Evolutionary conservation across 139 green algal genomes (phyloP).

Genomic region (Nannochloris sp.): DNA sequence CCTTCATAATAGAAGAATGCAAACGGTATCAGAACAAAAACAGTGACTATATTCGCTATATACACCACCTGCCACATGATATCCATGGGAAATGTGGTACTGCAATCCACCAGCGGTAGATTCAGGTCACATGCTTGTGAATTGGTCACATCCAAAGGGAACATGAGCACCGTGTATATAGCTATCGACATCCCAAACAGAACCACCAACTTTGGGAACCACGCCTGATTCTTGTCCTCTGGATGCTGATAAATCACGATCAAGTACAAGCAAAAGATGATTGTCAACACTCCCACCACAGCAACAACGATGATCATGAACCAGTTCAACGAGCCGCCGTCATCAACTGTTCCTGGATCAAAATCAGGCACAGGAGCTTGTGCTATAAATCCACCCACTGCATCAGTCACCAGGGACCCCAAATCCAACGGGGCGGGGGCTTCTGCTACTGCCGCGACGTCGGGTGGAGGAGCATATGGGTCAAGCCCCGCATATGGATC

Average conservation of each 20-base stretch:
- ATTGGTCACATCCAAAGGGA: constrained; percentile 92
- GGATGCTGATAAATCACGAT: constrained; percentile 88
- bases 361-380: neutral
- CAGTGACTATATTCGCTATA: constrained; percentile 72
- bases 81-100: constrained; percentile 77
- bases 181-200: constrained; percentile 77
- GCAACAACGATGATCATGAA: constrained; percentile 24
- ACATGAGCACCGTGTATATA: constrained; percentile 82
- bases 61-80: constrained; percentile 79
- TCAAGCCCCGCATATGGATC: too few species aligned
- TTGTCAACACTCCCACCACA: constrained; percentile 57
- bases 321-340: constrained; percentile 19
- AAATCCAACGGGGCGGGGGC: too few species aligned
- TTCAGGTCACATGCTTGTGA: constrained; percentile 49
- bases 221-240: constrained; percentile 92
- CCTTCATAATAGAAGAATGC: constrained; percentile 96
- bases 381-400: neutral
- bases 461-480: too few species aligned
- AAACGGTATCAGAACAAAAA: constrained; percentile 84
- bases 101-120: constrained; percentile 65
- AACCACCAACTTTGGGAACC: constrained; percentile 89
- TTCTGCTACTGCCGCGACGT: too few species aligned
- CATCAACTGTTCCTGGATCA: neutral
- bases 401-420: too few species aligned
- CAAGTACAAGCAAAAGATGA: constrained; percentile 73